Percentiles rank a stretch among this genome's conserved stretches.
phyloP scores from a whole-genome alignment of 2,329 filamentous ascomycete species.

The Torrubiella hemipterigena region DNA sequence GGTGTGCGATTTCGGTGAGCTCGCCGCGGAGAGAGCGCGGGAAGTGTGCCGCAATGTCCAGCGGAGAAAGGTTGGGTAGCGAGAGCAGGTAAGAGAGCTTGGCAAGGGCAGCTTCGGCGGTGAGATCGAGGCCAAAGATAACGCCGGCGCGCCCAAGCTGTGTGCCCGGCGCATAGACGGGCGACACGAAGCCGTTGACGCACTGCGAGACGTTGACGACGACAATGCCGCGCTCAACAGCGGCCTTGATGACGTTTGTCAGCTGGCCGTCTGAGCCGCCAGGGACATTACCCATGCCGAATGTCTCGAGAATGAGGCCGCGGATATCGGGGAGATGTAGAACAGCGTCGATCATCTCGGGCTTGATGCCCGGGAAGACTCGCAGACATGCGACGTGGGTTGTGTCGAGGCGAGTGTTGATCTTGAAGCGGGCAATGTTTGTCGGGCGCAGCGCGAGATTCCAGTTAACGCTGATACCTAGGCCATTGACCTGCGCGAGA shows the following conservation, averaged over 20 bases:
- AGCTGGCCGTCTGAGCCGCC: conserved; percentile 69
- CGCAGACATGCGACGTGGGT: conserved; percentile 82
- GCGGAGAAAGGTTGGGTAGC: conserved; percentile 46
- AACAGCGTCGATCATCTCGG: conserved; percentile 85
- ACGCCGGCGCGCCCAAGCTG: conserved; percentile 73
- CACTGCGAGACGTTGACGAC: conserved; percentile 92
- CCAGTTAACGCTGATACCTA: conserved; percentile 75
- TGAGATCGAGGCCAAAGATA: conserved; percentile 81
- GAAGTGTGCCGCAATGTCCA: conserved; percentile 60
- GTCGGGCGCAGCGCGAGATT: conserved; percentile 63
- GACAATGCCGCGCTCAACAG: conserved; percentile 68
- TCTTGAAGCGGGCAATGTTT: conserved; percentile 59
- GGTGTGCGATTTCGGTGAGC: conserved; percentile 63
- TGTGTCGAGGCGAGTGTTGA: conserved; percentile 67
- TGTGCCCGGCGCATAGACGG: conserved; percentile 67
- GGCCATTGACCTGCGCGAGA: conserved; percentile 68
- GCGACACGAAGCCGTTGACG: conserved; percentile 62
- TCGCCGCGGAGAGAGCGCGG: conserved; percentile 69
- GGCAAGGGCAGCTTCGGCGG: conserved; percentile 79
- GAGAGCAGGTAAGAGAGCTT: conserved; percentile 82
- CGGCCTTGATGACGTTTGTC: conserved; percentile 64
- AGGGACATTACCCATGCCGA: conserved; percentile 86
- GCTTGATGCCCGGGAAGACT: conserved; percentile 84
- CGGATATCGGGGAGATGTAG: conserved; percentile 63
- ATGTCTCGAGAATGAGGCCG: conserved; percentile 80